Evolutionary conservation across 495 filamentous ascomycete genomes (phyloP), one percentile per base, ranked within the genome.

Genomic region (Hypoxylon perforatum): DNA sequence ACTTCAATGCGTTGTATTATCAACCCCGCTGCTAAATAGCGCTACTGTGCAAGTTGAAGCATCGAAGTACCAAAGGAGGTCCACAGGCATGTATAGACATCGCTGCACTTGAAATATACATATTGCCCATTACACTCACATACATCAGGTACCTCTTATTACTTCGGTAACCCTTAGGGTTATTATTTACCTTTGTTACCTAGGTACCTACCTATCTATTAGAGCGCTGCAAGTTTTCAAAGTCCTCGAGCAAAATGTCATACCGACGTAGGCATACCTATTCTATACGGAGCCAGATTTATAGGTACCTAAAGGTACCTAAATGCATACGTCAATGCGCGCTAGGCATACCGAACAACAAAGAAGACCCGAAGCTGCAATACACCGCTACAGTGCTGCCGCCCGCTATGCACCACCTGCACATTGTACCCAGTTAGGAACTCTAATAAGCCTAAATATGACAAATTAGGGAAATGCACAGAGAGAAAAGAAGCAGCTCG

Each of bases 321-420:
- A 25, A 25, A 17, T 49, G 12, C 10, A 17, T 33, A 49, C 25
- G 46, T 49, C 46, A 45, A 56, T 56, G 41, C 53, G 19, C 12
- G 8, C 9, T 45, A 47, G 42, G 22, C 44, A 47, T 25, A 57
- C 23, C 23, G 35, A 44, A 39, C 47, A 21, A 35, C 33, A 52
- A 52, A 50, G 47, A 50, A 50, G 17, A 22, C 47, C 28, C 12
- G 48, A 45, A 45, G 25, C 17, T 22, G 15, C 35, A 52, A 45
- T 61, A 52, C 57, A 45, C 57, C 57, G 57, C 57, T 48, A 52
- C 22, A 22, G 15, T 14, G 4, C 28, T 36, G 21, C 39, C 39
- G 52, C 52, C 30, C 30, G 11, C 7, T 28, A 28, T 28, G 8
- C 18, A 25, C 41, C 21, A 49, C n/a, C 11, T 36, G 25, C 28